Base-by-base conservation (phyloP, 257 asterid genomes). In the Prunella vulgaris region DNA sequence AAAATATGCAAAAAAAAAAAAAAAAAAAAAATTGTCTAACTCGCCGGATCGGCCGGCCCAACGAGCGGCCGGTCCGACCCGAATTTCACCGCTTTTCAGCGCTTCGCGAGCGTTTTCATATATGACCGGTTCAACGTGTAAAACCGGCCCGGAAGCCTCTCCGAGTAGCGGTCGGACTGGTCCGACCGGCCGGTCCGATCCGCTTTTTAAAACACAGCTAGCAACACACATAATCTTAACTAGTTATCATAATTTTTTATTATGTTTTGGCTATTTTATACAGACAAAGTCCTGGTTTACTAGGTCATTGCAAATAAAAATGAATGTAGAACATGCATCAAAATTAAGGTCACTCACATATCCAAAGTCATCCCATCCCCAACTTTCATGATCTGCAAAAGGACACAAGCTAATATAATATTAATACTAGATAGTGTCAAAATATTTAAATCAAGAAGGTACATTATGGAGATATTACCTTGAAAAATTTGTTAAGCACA, bases 341-440 rank as follows among this genome's bases (percentile, higher is more conserved):
- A 52, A 61, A n/a, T 33, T 24, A 65, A 72, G 70, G 64, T 17
- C 64, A 82, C 96, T 84, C 83, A 93, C 99, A 93, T 85, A 28
- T 93, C 99, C 80, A 86, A 68, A 74, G 97, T 91, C 97, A 91
- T 90, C 67, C 97, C 99, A 80, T 91, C 91, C 78, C 89, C 99
- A 69, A 93, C 85, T 79, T 91, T 86, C 86, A 89, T 78, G 74
- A 91, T 78, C 97, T 93, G 92, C 74, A 70, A 82, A 59, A 60
- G 35, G 61, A 56, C 15, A 14, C 30, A 66, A 13, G 60, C 57
- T 40, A 14, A 4, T 32, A 7, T 48, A 74, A 24, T 46, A 56
- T 71, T 22, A 63, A 71, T 12, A 76, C 60, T 25, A 17, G 62
- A 35, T 24, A 64, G 32, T 66, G 22, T 53, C 42, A 40, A 65